phyloP scores from a whole-genome alignment of 1,139 yeast genomes.

The Sugiyamaella pinicola region DNA sequence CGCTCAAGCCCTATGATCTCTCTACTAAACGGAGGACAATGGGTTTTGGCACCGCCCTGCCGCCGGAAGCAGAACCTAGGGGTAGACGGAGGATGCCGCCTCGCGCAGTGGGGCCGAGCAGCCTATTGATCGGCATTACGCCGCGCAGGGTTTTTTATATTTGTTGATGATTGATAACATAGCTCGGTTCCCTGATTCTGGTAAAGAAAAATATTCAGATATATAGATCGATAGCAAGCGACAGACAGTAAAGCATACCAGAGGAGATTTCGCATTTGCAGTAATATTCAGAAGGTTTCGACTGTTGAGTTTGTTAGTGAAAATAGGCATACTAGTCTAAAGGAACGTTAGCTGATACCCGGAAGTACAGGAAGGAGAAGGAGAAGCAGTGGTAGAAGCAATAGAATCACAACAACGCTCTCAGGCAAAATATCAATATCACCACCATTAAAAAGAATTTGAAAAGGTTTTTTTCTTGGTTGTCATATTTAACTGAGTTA shows the following conservation, averaged over 20 bases:
- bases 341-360: not conserved
- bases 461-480: too few species aligned
- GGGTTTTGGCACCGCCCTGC: too few species aligned
- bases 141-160: conserved; percentile 5
- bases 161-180: not conserved
- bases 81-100: too few species aligned
- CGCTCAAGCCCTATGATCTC: too few species aligned
- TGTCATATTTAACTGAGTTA: too few species aligned
- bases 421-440: not conserved
- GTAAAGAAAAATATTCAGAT: too few species aligned
- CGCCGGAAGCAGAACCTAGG: too few species aligned
- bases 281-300: not conserved
- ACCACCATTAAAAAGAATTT: too few species aligned
- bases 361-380: not conserved
- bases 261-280: too few species aligned
- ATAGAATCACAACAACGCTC: not conserved
- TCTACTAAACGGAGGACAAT: too few species aligned
- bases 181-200: not conserved
- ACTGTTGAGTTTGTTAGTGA: not conserved
- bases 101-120: not conserved
- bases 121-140: not conserved
- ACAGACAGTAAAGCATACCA: too few species aligned
- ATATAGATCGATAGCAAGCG: not conserved
- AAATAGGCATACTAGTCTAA: too few species aligned
- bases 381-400: not conserved